phyloP scores from a whole-genome alignment of 352 stramenopile genomes.

The Globisporangium splendens region DNA sequence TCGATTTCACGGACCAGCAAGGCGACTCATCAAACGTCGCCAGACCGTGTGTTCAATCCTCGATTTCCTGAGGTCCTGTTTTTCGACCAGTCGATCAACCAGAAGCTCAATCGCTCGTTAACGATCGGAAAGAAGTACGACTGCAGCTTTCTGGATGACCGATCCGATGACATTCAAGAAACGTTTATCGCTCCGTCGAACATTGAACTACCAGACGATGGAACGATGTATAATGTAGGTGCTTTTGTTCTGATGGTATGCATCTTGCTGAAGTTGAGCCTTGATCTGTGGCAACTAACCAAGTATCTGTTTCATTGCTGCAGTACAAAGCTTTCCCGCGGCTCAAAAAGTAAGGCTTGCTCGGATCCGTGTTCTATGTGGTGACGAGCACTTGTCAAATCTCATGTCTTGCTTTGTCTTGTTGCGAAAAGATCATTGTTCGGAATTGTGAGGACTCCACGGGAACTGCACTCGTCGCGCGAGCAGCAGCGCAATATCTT shows the following conservation, averaged over 20 bases:
- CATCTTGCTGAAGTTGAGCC: background rate
- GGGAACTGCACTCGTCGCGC: constrained; percentile 60
- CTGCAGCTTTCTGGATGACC: constrained; percentile 78
- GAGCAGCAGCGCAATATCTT: constrained; percentile 76
- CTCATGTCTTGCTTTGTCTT: constrained; percentile 1
- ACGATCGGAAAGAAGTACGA: constrained; percentile 80
- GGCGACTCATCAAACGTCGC: background rate
- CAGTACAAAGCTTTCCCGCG: constrained; percentile 81
- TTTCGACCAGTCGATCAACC: constrained; percentile 85
- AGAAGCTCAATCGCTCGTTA: constrained; percentile 79
- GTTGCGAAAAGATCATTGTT: constrained; percentile 42
- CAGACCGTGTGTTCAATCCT: constrained; percentile 60
- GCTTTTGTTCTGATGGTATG: background rate
- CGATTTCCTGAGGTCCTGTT: constrained; percentile 71
- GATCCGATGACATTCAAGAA: constrained; percentile 70
- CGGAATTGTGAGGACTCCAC: constrained; percentile 69
- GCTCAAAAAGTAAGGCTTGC: constrained; percentile 67
- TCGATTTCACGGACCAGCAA: constrained; percentile 15
- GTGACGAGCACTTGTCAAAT: background rate
- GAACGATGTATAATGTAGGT: constrained; percentile 70
- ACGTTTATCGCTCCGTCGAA: constrained; percentile 84
- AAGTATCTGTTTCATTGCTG: background rate
- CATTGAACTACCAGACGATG: constrained; percentile 73
- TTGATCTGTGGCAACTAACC: no score
- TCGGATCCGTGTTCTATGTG: background rate